phyloP scores from a whole-genome alignment of 805 yeast genomes.

The Ogataea polymorpha region DNA sequence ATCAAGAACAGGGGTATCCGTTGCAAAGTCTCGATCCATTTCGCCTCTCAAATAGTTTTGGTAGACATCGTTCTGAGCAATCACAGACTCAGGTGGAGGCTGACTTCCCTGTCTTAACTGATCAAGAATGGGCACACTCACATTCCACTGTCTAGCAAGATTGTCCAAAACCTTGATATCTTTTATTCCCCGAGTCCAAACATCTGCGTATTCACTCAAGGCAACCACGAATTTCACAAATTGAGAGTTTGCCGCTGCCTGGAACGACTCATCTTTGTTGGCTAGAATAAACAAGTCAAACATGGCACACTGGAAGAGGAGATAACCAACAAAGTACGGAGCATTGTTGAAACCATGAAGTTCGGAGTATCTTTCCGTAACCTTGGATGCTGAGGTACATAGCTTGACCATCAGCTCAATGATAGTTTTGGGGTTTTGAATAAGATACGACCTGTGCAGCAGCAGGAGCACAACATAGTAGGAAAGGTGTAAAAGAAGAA shows the following conservation, averaged over 20 bases:
- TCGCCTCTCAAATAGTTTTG: constrained; percentile 1
- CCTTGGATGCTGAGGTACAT: constrained; percentile 23
- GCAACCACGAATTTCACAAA: constrained; percentile 24
- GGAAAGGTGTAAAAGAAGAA: constrained; percentile 30
- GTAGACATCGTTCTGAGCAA: background rate
- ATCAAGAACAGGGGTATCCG: background rate
- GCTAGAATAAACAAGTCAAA: constrained; percentile 33
- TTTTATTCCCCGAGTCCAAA: constrained; percentile 32
- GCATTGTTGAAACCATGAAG: constrained; percentile 18
- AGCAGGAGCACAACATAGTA: constrained; percentile 27
- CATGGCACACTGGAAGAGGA: constrained; percentile 32
- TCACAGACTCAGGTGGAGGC: background rate
- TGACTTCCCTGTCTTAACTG: constrained; percentile 1
- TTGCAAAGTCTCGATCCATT: constrained; percentile 3
- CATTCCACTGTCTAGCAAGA: constrained; percentile 30
- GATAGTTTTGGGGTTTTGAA: constrained; percentile 29
- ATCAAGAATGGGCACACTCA: constrained; percentile 3
- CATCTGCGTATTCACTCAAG: constrained; percentile 23
- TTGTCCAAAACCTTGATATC: constrained; percentile 27
- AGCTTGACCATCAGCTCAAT: constrained; percentile 25
- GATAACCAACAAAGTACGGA: constrained; percentile 34
- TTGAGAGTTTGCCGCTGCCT: constrained; percentile 19
- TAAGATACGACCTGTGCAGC: constrained; percentile 32
- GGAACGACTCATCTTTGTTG: constrained; percentile 22
- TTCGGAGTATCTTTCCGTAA: constrained; percentile 19